Percentiles rank a stretch among this genome's conserved stretches.
These are phyloP conservation scores for Monascus ruber DNA, from an alignment of 2,329 filamentous ascomycete genomes.

Conservation along the genomic window DNA sequence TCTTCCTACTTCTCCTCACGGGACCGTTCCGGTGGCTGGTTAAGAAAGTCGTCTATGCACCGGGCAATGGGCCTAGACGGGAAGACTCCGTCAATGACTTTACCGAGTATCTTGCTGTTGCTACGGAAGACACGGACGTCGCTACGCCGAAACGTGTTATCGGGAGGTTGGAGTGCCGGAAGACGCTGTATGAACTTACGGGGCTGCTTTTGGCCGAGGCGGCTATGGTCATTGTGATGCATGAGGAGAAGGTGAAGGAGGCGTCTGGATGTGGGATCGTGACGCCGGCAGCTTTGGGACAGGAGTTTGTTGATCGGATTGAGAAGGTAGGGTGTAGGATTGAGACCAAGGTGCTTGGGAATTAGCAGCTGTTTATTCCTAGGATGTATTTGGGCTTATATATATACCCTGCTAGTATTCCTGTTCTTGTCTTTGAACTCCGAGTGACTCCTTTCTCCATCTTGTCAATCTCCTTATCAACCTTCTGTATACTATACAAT, in stretches of 20 bases:
- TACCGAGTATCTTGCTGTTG: slow-evolving; percentile 35
- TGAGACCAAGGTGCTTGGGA: slow-evolving; percentile 26
- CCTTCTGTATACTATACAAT: too few species aligned
- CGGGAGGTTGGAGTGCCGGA: slow-evolving; percentile 31
- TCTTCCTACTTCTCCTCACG: slow-evolving; percentile 36
- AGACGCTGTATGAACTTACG: slow-evolving; percentile 33
- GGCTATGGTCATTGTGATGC: slow-evolving; percentile 32
- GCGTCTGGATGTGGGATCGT: slow-evolving; percentile 36
- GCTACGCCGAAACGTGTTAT: slow-evolving; percentile 28
- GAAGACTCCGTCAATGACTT: slow-evolving; percentile 30
- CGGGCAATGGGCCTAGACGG: slow-evolving; percentile 39
- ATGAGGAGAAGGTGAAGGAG: slow-evolving; percentile 31
- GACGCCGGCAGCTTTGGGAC: slow-evolving; percentile 38
- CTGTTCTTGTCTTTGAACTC: too few species aligned
- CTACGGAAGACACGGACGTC: slow-evolving; percentile 28
- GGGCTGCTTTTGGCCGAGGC: slow-evolving; percentile 34
- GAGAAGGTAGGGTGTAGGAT: slow-evolving; percentile 33
- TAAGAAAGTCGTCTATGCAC: slow-evolving; percentile 37
- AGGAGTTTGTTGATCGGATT: slow-evolving; percentile 35
- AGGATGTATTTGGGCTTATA: too few species aligned
- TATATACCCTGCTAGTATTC: too few species aligned
- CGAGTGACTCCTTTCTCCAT: too few species aligned
- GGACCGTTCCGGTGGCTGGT: slow-evolving; percentile 43
- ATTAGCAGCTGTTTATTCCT: slow-evolving; percentile 6
- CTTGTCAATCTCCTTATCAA: too few species aligned